A percentile compares a stretch with the other conserved stretches of the same genome.
phyloP scores from a whole-genome alignment of 1,139 yeast genomes.

The Nakaseomyces nivariensis region DNA sequence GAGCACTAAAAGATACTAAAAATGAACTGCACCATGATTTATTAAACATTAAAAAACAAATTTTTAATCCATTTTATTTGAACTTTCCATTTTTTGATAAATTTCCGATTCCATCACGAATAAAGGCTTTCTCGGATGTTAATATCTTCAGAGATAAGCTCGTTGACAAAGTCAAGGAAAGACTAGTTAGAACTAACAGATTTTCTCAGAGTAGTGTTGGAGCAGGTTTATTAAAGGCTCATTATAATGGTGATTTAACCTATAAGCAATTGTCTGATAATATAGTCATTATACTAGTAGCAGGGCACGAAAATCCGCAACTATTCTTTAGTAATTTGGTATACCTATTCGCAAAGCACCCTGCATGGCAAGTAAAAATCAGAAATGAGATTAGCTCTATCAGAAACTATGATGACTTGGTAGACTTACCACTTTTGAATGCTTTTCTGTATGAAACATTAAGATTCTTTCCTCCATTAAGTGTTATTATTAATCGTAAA shows the following conservation, averaged over 20 bases:
- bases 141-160: slow-evolving; percentile 34
- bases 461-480: slow-evolving; percentile 48
- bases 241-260: slow-evolving; percentile 32
- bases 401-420: slow-evolving; percentile 11
- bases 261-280: slow-evolving; percentile 45
- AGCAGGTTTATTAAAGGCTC: slow-evolving; percentile 33
- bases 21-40: slow-evolving; percentile 35
- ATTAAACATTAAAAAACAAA: slow-evolving; percentile 41
- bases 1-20: slow-evolving; percentile 27
- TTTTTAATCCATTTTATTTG: slow-evolving; percentile 46
- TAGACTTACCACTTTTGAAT: slow-evolving; percentile 26
- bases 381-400: slow-evolving; percentile 27
- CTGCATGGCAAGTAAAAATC: slow-evolving; percentile 32
- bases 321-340: slow-evolving; percentile 41
- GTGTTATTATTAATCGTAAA: slow-evolving; percentile 45
- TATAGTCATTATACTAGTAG: slow-evolving; percentile 46
- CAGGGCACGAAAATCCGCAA: slow-evolving; percentile 60
- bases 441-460: slow-evolving; percentile 42
- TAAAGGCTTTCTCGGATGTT: slow-evolving; percentile 38
- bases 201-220: slow-evolving; percentile 29
- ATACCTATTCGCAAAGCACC: slow-evolving; percentile 38
- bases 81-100: slow-evolving; percentile 46
- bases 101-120: slow-evolving; percentile 42
- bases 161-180: slow-evolving; percentile 26
- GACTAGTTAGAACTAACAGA: slow-evolving; percentile 26